These are phyloP conservation scores for Limonomyces culmigenus DNA, from an alignment of 1,284 basidiomycete species.

Conservation along the genomic window DNA sequence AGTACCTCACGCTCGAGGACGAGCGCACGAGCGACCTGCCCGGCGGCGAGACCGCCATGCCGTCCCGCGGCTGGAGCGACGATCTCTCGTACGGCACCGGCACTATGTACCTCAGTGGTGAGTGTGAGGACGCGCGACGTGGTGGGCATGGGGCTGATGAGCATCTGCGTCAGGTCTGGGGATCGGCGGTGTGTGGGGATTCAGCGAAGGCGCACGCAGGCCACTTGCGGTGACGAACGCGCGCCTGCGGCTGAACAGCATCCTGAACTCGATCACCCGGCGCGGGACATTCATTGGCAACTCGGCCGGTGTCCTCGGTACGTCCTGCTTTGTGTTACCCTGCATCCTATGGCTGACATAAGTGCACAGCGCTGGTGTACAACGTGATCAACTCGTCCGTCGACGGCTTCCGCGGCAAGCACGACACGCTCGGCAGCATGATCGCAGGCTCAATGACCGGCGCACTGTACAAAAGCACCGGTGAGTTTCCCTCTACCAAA, in stretches of 20 bases:
- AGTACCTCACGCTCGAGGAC: slow-evolving; percentile 87
- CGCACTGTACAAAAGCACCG: slow-evolving; percentile 85
- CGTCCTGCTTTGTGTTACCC: too few species aligned
- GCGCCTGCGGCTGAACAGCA: slow-evolving; percentile 87
- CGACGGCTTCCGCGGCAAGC: slow-evolving; percentile 77
- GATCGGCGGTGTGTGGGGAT: slow-evolving; percentile 88
- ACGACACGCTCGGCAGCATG: slow-evolving; percentile 86
- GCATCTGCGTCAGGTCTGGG: slow-evolving; percentile 75
- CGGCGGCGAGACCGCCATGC: slow-evolving; percentile 74
- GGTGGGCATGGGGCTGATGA: too few species aligned
- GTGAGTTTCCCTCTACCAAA: slow-evolving; percentile 34
- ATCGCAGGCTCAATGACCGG: slow-evolving; percentile 85
- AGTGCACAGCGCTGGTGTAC: slow-evolving; percentile 83
- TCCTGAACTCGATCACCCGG: slow-evolving; percentile 92
- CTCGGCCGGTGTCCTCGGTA: slow-evolving; percentile 93
- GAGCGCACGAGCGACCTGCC: slow-evolving; percentile 81
- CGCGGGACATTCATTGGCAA: slow-evolving; percentile 97
- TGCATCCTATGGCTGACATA: too few species aligned
- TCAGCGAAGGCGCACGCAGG: slow-evolving; percentile 84
- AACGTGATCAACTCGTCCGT: slow-evolving; percentile 93
- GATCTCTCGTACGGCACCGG: slow-evolving; percentile 99
- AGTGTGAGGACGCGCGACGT: too few species aligned
- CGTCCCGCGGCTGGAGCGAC: slow-evolving; percentile 96
- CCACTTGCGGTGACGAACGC: slow-evolving; percentile 73
- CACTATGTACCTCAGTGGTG: slow-evolving; percentile 94